phyloP scores from a whole-genome alignment of 2,329 filamentous ascomycete genomes.

The Colletotrichum sp. region DNA sequence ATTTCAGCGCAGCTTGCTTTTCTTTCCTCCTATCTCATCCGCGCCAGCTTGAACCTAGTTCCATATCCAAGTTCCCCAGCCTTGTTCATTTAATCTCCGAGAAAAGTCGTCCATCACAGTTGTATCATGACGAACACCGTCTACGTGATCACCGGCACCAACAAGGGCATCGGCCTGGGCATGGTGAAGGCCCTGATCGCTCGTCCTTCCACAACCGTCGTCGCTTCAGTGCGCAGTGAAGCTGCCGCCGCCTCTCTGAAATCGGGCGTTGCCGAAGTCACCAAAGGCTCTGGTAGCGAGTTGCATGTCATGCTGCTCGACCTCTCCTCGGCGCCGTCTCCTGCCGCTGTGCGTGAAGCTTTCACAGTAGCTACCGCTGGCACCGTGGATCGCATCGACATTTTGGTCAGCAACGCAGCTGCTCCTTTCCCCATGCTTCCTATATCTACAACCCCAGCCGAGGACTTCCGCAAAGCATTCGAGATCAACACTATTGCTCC shows the following conservation, averaged over 20 bases:
- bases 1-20: neutral
- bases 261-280: slow-evolving; percentile 21
- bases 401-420: slow-evolving; percentile 58
- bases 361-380: slow-evolving; percentile 29
- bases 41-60: neutral
- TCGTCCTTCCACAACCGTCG: slow-evolving; percentile 57
- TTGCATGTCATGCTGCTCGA: slow-evolving; percentile 44
- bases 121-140: slow-evolving; percentile 28
- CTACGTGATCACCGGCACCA: slow-evolving; percentile 44
- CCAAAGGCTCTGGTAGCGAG: slow-evolving; percentile 30
- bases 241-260: slow-evolving; percentile 20
- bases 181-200: slow-evolving; percentile 41
- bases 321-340: slow-evolving; percentile 29
- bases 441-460: slow-evolving; percentile 30
- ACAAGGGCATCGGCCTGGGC: slow-evolving; percentile 44
- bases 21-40: neutral
- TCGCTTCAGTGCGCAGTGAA: slow-evolving; percentile 40
- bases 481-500: slow-evolving; percentile 49
- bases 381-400: slow-evolving; percentile 45
- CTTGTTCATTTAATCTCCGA: neutral
- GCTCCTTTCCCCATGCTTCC: slow-evolving; percentile 34
- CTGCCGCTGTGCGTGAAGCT: slow-evolving; percentile 23
- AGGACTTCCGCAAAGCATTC: slow-evolving; percentile 42
- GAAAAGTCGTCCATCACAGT: neutral
- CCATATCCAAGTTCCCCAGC: neutral